Evolutionary conservation across 768 basidiomycete species (phyloP).

Genomic region (Pleurotus sapidus): DNA sequence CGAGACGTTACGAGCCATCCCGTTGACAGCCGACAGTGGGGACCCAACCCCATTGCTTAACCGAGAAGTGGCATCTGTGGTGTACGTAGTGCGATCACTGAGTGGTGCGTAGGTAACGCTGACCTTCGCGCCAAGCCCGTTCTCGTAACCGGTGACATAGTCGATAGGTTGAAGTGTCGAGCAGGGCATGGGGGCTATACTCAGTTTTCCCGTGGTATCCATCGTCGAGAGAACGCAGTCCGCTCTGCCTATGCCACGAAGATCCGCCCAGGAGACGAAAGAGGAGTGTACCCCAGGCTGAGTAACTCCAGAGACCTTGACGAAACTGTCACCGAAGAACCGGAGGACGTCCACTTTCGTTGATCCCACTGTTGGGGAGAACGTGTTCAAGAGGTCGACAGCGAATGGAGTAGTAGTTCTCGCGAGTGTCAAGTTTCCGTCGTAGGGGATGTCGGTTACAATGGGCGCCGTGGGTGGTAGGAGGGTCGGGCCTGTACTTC

Average conservation of each 20-base stretch:
- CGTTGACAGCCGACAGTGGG: background rate
- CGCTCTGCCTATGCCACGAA: background rate
- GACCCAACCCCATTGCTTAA: background rate
- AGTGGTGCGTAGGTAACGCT: background rate
- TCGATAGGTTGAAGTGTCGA: slow-evolving; percentile 6
- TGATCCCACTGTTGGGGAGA: background rate
- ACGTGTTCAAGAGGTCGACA: slow-evolving; percentile 3
- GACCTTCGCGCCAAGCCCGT: slow-evolving; percentile 3
- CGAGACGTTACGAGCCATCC: background rate
- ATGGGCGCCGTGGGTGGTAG: background rate
- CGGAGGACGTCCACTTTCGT: slow-evolving; percentile 5
- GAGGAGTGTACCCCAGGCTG: slow-evolving; percentile 3
- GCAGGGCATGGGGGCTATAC: background rate
- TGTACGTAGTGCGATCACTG: slow-evolving; percentile 4
- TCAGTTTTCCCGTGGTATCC: background rate
- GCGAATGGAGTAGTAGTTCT: background rate
- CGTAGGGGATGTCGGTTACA: background rate
- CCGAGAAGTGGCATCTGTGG: background rate
- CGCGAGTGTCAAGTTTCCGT: background rate
- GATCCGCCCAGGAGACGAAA: background rate
- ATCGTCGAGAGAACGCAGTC: background rate
- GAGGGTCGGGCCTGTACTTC: slow-evolving; percentile 1
- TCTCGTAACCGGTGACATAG: slow-evolving; percentile 2
- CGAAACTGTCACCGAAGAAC: slow-evolving; percentile 3
- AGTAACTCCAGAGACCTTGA: background rate